Evolutionary conservation across 2,329 filamentous ascomycete species (phyloP).

Genomic region (Setomelanomma holmii): DNA sequence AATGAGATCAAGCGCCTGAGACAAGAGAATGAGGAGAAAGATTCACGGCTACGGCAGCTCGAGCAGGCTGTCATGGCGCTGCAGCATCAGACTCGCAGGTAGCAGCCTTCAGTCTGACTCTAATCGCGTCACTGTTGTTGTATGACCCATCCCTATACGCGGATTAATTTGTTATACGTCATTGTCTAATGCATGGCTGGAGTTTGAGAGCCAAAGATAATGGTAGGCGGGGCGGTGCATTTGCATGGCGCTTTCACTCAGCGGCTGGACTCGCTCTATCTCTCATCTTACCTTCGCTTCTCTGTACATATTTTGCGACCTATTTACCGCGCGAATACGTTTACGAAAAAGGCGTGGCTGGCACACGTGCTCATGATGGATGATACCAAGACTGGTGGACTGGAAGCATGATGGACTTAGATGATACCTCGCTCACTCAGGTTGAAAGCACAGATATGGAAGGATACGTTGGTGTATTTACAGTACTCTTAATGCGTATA

Average conservation of each 20-base stretch:
- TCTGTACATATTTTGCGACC: slow-evolving; percentile 30
- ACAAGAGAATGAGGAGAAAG: slow-evolving; percentile 52
- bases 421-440: slow-evolving; percentile 25
- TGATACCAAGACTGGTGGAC: slow-evolving; percentile 9
- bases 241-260: not conserved
- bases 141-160: not conserved
- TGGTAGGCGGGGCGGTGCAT: not conserved
- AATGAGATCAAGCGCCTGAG: slow-evolving; percentile 51
- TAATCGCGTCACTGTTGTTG: not conserved
- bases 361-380: slow-evolving; percentile 22
- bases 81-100: slow-evolving; percentile 35
- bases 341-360: slow-evolving; percentile 24
- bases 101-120: slow-evolving; percentile 4
- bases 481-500: slow-evolving; percentile 12
- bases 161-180: not conserved
- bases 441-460: slow-evolving; percentile 2
- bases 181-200: not conserved
- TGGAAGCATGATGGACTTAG: slow-evolving; percentile 2
- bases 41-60: slow-evolving; percentile 44
- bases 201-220: not conserved
- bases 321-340: slow-evolving; percentile 14
- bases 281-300: not conserved
- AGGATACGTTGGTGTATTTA: slow-evolving; percentile 1
- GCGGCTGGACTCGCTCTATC: not conserved
- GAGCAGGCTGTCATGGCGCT: slow-evolving; percentile 44